phyloP scores from a whole-genome alignment of 305 asterid species.

The Fraxinus angustifolia region DNA sequence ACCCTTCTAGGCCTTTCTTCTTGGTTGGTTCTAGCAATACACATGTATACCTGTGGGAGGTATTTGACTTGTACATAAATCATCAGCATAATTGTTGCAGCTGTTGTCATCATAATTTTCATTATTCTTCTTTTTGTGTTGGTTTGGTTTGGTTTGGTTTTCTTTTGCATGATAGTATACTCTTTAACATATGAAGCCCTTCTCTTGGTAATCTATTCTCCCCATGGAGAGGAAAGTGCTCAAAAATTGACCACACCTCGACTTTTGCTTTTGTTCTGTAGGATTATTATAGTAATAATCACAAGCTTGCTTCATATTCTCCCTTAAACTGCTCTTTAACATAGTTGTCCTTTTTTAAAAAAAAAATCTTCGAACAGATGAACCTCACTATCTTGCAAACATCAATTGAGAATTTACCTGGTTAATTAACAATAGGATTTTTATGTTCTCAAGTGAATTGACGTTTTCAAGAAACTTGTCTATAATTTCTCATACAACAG shows the following conservation, averaged over 20 bases:
- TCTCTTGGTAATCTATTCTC: background rate
- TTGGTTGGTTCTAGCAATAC: conserved; percentile 97
- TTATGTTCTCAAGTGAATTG: background rate
- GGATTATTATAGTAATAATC: background rate
- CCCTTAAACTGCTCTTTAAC: background rate
- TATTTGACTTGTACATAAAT: conserved; percentile 25
- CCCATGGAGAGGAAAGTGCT: conserved; percentile 15
- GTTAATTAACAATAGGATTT: background rate
- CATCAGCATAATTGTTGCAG: background rate
- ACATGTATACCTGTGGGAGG: conserved; percentile 97
- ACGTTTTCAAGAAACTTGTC: background rate
- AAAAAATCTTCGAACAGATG: background rate
- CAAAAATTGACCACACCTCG: background rate
- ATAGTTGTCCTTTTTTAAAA: background rate
- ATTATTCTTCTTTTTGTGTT: conserved; percentile 10
- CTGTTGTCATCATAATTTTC: conserved; percentile 10
- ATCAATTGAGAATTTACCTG: background rate
- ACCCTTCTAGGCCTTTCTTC: conserved; percentile 92
- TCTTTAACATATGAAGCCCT: conserved; percentile 6
- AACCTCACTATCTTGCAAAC: background rate
- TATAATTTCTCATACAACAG: background rate
- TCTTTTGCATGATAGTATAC: conserved; percentile 1
- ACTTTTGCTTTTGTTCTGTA: conserved; percentile 8
- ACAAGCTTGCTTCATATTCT: background rate
- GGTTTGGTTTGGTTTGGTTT: background rate